A percentile compares a stretch with the other conserved stretches of the same genome.
Conservation (phyloP, 331 rosid species). For the Pyrus hybrid region DNA sequence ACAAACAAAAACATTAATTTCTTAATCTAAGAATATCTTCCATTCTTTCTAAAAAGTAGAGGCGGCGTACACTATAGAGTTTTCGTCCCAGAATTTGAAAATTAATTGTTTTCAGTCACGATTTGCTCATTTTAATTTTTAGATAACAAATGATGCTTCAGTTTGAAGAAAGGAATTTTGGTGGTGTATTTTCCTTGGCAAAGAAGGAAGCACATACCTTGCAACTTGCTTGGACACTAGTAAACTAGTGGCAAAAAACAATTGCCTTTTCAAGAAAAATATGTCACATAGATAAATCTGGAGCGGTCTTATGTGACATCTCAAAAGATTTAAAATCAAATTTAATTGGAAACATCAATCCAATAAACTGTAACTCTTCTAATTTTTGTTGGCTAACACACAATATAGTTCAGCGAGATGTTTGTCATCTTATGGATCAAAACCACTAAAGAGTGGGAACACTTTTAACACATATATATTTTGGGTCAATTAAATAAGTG, state of each 20-base stretch:
- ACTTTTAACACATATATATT: background rate
- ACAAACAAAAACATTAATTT: background rate
- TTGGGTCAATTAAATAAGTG: background rate
- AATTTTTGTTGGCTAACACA: background rate
- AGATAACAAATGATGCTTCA: background rate
- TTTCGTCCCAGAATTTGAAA: background rate
- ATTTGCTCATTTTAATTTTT: background rate
- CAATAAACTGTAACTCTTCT: background rate
- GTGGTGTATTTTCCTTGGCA: background rate
- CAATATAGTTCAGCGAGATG: background rate
- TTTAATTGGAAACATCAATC: background rate
- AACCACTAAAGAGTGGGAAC: background rate
- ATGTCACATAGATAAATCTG: background rate
- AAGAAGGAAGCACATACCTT: background rate
- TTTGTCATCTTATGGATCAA: background rate
- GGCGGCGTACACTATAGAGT: background rate
- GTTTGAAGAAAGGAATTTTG: background rate
- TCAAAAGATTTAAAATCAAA: background rate
- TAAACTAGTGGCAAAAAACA: background rate
- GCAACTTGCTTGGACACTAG: background rate
- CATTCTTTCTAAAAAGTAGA: background rate
- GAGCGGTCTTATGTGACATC: background rate
- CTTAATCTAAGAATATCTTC: background rate
- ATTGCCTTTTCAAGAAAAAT: background rate
- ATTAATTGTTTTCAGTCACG: background rate